Evolutionary conservation across 2,329 filamentous ascomycete genomes (phyloP).

Genomic region (Fusarium sp.): DNA sequence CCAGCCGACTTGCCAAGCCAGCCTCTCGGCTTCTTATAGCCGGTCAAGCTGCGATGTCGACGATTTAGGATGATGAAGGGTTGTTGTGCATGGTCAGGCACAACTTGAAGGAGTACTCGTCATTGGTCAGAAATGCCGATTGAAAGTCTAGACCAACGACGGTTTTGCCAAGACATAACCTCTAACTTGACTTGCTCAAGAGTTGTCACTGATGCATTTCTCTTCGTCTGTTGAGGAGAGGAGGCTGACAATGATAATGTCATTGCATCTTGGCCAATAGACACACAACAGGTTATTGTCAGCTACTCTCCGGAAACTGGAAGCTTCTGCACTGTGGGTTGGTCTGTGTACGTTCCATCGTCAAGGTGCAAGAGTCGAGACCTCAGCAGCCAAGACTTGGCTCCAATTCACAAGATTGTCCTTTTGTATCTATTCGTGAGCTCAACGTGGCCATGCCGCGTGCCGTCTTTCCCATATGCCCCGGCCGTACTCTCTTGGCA

Average conservation of each 20-base stretch:
- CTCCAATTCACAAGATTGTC: slow-evolving; percentile 32
- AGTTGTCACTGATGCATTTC: slow-evolving; percentile 36
- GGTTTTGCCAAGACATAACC: slow-evolving; percentile 32
- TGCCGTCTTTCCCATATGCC: slow-evolving; percentile 41
- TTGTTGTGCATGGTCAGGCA: slow-evolving; percentile 22
- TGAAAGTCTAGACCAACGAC: slow-evolving; percentile 22
- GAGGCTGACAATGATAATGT: slow-evolving; percentile 14
- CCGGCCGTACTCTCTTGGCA: slow-evolving; percentile 39
- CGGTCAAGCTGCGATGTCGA: slow-evolving; percentile 42
- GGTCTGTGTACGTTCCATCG: not conserved
- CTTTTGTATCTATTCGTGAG: slow-evolving; percentile 13
- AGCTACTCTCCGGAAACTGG: slow-evolving; percentile 1
- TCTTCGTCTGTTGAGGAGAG: slow-evolving; percentile 16
- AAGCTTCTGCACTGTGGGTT: not conserved
- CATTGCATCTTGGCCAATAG: slow-evolving; percentile 24
- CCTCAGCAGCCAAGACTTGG: slow-evolving; percentile 46
- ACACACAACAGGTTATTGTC: slow-evolving; percentile 1
- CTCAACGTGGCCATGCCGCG: slow-evolving; percentile 34
- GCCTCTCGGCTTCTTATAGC: slow-evolving; percentile 48
- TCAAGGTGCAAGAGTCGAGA: slow-evolving; percentile 41
- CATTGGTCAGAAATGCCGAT: slow-evolving; percentile 25
- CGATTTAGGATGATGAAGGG: slow-evolving; percentile 35
- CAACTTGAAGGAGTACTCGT: too few species aligned
- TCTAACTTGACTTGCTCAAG: slow-evolving; percentile 1
- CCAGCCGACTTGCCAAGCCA: slow-evolving; percentile 47